A percentile compares a stretch with the other conserved stretches of the same genome.
Evolutionary conservation across 2,329 filamentous ascomycete genomes (phyloP).

Genomic region (Xylariales sp.): DNA sequence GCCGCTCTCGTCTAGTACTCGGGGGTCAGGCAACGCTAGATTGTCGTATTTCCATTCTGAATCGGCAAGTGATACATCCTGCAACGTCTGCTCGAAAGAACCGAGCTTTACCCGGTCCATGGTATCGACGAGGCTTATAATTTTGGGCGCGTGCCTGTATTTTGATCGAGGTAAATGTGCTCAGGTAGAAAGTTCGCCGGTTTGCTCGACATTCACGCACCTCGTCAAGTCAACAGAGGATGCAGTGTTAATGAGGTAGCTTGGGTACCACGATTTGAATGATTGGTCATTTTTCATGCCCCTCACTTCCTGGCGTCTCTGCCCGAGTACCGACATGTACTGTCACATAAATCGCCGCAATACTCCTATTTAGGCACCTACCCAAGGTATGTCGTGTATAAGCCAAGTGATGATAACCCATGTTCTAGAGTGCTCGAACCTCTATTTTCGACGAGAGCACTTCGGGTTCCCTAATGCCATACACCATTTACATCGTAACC

Average conservation of each 20-base stretch:
- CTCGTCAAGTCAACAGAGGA: background rate
- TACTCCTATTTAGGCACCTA: too few relatives aligned
- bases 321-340: too few relatives aligned
- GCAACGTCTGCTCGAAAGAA: constrained; percentile 21
- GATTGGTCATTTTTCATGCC: constrained; percentile 17
- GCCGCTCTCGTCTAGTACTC: constrained; percentile 11
- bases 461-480: too few relatives aligned
- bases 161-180: background rate
- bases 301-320: background rate
- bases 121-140: background rate
- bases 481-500: too few relatives aligned
- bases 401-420: too few relatives aligned
- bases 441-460: too few relatives aligned
- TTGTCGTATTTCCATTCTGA: constrained; percentile 23
- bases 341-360: too few relatives aligned
- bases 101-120: constrained; percentile 19
- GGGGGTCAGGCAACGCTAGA: constrained; percentile 5
- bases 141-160: background rate
- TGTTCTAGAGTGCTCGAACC: too few relatives aligned
- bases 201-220: background rate
- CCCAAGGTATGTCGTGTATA: too few relatives aligned
- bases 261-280: too few relatives aligned
- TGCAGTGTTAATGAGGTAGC: background rate
- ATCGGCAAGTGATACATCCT: constrained; percentile 23
- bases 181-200: background rate